Evolutionary conservation across 2,329 filamentous ascomycete genomes (phyloP), one percentile per base, ranked within the genome.

Genomic region (Didymella keratinophila): DNA sequence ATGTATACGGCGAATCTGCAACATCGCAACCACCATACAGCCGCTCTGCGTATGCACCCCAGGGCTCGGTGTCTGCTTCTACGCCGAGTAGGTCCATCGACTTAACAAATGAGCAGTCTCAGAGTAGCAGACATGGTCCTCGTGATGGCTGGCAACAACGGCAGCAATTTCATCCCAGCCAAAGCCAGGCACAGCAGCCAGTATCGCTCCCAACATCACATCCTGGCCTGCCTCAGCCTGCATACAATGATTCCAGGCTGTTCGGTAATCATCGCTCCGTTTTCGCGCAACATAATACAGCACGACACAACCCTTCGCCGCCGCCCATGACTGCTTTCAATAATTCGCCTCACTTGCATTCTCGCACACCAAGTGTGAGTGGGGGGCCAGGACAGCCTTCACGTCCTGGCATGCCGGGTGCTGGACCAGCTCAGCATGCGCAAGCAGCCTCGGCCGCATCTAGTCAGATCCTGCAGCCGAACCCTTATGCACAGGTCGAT

Each of bases 401-500:
- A 39, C 71, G 71, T 39, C 67, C 73, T 42, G 57, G 64, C 10
- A 62, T 74, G 11, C 62, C 63, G 12, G 66, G 56, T 45, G 58
- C 67, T 14, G 62, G 66, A 39, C 48, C 69, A 21, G 52, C 64
- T 39, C 67, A 67, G 39, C 67, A 67, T 47, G 47, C 62, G 3
- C 67, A 69, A 43, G 47, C 60, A 49, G 34, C 65, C 36, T 47
- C 67, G 21, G 61, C 62, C 16, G 60, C 66, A 25, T 63, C 65
- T 18, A 64, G 65, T 20, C 72, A 74, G 52, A 72, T 76, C 9
- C 56, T 77, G 21, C 72, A 76, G 43, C 72, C 75, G 18, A 77
- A 77, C 54, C 75, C 75, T 10, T 77, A 76, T 55, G 70, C 71
- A 16, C 72, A 74, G 51, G 72, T 77, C 2, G 73, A 77, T 52